Base-by-base conservation (phyloP, 257 asterid species). In the Solanum appendiculatum region DNA sequence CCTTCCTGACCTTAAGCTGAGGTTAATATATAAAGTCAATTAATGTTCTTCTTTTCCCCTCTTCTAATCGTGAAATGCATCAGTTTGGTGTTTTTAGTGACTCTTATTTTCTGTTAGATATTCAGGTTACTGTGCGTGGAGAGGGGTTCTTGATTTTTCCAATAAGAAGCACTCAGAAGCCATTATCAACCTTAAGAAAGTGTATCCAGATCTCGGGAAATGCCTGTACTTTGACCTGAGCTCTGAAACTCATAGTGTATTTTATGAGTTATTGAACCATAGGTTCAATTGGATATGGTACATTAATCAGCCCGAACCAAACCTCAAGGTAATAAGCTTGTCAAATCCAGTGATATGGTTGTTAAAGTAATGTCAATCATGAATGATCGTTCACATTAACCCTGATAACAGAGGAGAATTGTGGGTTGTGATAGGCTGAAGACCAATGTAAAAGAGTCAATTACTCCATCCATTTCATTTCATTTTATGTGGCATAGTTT, bases 71-170 rank as follows among this genome's bases (percentile, higher is more conserved):
- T 25, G 87, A 42, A 69, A 85, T 4, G 44, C 29, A 37, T 42
- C 66, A 31, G 83, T 46, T 69, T 85, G 87, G 5, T 46, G 14
- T 25, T 85, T 44, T 42, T 6, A 29, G 9, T 31, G 31, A 81
- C 68, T 5, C 29, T 4, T 48, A 54, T 73, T 87, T 88, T 60
- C 13, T 84, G 88, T 48, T 89, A 96, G 99, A 86, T 96, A 96
- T 89, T 94, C 98, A 72, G 98, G 98, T 73, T 96, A 94, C 88
- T 93, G 98, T 92, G 98, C 99, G 18, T 96, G 98, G 99, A 94
- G 99, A 89, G 98, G 98, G 39, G 97, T 96, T 46, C 94, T 94
- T 86, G 91, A 94, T 90, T 96, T 92, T 87, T 90, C 96, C 6
- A 88, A 89, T 37, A 48, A 89, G 82, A 91, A 94, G 88, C 89